Conservation (phyloP, 1,284 basidiomycete genomes). For the Sutorius eximius region DNA sequence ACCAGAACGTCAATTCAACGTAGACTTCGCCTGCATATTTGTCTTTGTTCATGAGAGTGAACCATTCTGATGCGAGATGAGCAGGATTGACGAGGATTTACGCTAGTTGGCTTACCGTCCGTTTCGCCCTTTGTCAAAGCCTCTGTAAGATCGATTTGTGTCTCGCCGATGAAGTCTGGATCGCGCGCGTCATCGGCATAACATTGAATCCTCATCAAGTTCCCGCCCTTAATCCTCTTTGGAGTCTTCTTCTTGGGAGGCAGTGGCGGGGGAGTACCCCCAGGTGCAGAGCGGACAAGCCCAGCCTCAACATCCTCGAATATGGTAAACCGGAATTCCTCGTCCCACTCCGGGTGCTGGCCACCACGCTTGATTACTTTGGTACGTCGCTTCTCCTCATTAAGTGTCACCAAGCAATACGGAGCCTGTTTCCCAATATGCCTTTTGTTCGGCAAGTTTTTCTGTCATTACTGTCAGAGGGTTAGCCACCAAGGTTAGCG, state of each 20-base stretch:
- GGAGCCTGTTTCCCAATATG: conserved; percentile 98
- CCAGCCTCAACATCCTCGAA: conserved; percentile 78
- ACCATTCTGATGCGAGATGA: conserved; percentile 75
- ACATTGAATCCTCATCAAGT: conserved; percentile 79
- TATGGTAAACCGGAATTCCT: conserved; percentile 93
- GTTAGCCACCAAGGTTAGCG: conserved; percentile 14
- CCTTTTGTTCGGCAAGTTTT: conserved; percentile 90
- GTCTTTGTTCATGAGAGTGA: conserved; percentile 83
- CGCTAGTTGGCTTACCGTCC: conserved; percentile 67
- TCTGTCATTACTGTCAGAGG: conserved; percentile 47
- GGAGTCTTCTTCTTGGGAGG: conserved; percentile 56
- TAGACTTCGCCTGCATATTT: conserved; percentile 94
- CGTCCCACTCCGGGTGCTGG: conserved; percentile 98
- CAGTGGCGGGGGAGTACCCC: conserved; percentile 57
- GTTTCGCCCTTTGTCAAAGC: conserved; percentile 94
- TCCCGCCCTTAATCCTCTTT: conserved; percentile 71
- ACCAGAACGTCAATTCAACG: conserved; percentile 94
- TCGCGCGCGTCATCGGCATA: conserved; percentile 96
- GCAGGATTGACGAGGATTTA: neutral
- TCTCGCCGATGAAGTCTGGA: conserved; percentile 94
- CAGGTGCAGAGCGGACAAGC: conserved; percentile 48
- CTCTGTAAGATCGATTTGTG: conserved; percentile 84
- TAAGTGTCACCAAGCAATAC: conserved; percentile 81
- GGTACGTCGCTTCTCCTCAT: conserved; percentile 81
- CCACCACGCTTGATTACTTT: conserved; percentile 94